Base-by-base conservation (phyloP, 345 rosid genomes). In the Lagerstroemia speciosa region DNA sequence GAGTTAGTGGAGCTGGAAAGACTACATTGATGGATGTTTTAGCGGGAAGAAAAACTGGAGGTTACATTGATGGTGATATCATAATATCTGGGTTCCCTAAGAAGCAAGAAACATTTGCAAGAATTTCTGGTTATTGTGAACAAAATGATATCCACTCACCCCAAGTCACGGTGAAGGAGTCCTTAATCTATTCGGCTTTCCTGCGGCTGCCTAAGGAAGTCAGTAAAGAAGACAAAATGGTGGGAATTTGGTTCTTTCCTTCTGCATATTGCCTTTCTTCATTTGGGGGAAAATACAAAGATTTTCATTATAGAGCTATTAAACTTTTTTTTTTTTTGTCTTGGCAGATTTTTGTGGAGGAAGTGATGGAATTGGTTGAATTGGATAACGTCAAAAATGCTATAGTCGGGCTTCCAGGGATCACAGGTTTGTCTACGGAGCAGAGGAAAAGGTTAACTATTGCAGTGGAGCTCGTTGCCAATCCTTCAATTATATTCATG, bases 1-100 rank as follows among this genome's bases (percentile, higher is more conserved):
- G 98, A 69, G 96, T 91, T 29, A 89, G 98, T 73, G 97, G 98
- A 74, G 98, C 98, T 19, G 98, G 98, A 71, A 93, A 93, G 86
- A 93, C 97, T 0, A 91, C 97, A 8, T 70, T 93, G 81, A 91
- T 93, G 98, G 98, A 93, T 84, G 97, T 91, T 82, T 78, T 93
- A 60, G 94, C 96, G 0, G 98, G 98, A 72, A 76, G 98, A 72
- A 93, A 93, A 73, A 91, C 97, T 0, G 92, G 93, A 65, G 96
- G 98, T 70, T 93, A 90, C 70, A 74, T 93, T 1, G 96, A 93
- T 58, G 98, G 98, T 11, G 97, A 89, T 46, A 76, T 91, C 40
- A 83, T 84, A 82, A 91, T 93, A 73, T 91, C 94, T 0, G 97
- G 98, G 41, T 93, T 76, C 70, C 86, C 86, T 20, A 89, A 91